A percentile compares a stretch with the other conserved stretches of the same genome.
phyloP scores from a whole-genome alignment of 805 yeast genomes.

The Spathaspora sp. region DNA sequence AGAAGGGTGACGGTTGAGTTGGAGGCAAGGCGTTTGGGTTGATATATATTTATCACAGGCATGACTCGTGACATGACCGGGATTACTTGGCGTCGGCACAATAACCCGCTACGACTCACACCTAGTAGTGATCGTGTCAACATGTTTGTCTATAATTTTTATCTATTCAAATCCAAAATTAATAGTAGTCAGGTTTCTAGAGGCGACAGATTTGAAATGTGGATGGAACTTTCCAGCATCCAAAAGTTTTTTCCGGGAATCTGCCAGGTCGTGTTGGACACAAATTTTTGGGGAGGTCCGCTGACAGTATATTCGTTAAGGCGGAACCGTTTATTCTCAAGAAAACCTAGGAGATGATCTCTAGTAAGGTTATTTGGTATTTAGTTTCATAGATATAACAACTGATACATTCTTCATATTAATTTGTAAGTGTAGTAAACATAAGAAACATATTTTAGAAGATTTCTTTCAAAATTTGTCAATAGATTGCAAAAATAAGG shows the following conservation, averaged over 20 bases:
- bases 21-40: background rate
- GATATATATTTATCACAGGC: background rate
- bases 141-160: background rate
- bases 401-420: too few relatives aligned
- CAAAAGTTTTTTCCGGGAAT: background rate
- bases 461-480: too few relatives aligned
- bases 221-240: background rate
- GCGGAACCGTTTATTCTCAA: too few relatives aligned
- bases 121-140: background rate
- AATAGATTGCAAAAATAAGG: too few relatives aligned
- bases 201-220: background rate
- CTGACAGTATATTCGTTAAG: too few relatives aligned
- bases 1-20: conserved; percentile 23
- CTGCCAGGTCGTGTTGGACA: background rate
- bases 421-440: too few relatives aligned
- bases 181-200: background rate
- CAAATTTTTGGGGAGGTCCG: background rate
- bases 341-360: too few relatives aligned
- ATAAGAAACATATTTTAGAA: too few relatives aligned
- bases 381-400: too few relatives aligned
- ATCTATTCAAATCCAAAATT: background rate
- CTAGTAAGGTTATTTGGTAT: too few relatives aligned
- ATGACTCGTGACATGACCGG: background rate
- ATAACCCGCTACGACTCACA: background rate
- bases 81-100: background rate